Conservation (phyloP, 768 basidiomycete genomes). For the Postia placenta region DNA sequence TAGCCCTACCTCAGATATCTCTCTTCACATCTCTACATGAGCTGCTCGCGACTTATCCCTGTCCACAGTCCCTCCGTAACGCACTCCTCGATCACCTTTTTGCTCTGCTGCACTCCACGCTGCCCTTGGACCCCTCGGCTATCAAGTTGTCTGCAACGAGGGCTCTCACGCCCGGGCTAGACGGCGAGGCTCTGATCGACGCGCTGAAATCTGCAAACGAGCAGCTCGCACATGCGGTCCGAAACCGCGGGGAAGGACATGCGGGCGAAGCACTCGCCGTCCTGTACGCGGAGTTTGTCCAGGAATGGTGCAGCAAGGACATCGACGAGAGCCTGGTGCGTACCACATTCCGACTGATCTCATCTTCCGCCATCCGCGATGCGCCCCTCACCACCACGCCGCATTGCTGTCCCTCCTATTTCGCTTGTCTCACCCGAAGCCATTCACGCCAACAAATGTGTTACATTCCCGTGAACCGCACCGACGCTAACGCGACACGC, state of each 20-base stretch:
- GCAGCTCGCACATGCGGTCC: conserved; percentile 36
- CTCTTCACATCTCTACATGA: conserved; percentile 37
- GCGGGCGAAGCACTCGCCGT: conserved; percentile 24
- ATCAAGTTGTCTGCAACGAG: conserved; percentile 35
- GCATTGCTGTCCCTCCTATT: neutral
- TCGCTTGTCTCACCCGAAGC: neutral
- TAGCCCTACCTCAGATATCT: conserved; percentile 35
- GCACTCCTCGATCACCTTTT: conserved; percentile 40
- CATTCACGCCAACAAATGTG: neutral
- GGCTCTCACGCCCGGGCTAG: conserved; percentile 25
- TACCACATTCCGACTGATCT: conserved; percentile 3
- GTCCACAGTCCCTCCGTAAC: conserved; percentile 31
- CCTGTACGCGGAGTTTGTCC: conserved; percentile 40
- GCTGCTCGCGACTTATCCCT: conserved; percentile 38
- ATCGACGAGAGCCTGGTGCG: conserved; percentile 26
- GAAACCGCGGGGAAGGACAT: conserved; percentile 12
- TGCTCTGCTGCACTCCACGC: conserved; percentile 29
- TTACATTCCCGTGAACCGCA: too few species aligned
- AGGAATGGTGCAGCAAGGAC: conserved; percentile 37
- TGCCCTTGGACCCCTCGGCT: conserved; percentile 33
- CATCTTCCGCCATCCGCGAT: neutral
- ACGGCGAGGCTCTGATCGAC: conserved; percentile 50
- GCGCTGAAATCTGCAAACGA: conserved; percentile 43
- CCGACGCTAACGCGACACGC: conserved; percentile 7
- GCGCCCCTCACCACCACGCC: too few species aligned